Percentiles rank a stretch among this genome's conserved stretches.
Evolutionary conservation across 768 basidiomycete species (phyloP).

Genomic region (Leccinum sublutescens): DNA sequence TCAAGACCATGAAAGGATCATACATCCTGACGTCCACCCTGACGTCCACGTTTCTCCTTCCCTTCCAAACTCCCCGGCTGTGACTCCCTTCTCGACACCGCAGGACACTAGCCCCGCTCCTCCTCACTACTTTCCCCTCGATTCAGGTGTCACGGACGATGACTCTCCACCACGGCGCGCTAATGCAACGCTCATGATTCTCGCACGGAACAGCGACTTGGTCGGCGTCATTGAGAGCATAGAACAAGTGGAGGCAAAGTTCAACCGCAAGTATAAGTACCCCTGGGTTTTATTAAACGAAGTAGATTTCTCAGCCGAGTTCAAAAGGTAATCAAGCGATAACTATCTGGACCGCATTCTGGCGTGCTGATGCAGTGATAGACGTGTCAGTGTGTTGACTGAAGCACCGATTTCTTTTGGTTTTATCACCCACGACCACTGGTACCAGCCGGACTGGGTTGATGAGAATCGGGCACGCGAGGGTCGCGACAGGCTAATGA

Average conservation of each 20-base stretch:
- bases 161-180: slow-evolving; percentile 30
- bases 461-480: slow-evolving; percentile 61
- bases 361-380: slow-evolving; percentile 20
- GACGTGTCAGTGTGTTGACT: slow-evolving; percentile 38
- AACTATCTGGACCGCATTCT: not conserved
- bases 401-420: slow-evolving; percentile 50
- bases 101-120: not conserved
- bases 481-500: slow-evolving; percentile 50
- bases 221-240: slow-evolving; percentile 46
- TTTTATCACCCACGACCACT: slow-evolving; percentile 56
- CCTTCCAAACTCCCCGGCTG: not conserved
- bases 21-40: not conserved
- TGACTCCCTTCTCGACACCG: not conserved
- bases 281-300: slow-evolving; percentile 68
- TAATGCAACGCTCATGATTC: slow-evolving; percentile 59
- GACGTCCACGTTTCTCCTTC: not conserved
- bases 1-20: not conserved
- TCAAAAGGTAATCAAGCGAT: slow-evolving; percentile 39
- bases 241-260: slow-evolving; percentile 54
- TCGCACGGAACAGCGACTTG: slow-evolving; percentile 50
- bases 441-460: slow-evolving; percentile 73
- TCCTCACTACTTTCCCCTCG: slow-evolving; percentile 2
- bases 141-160: not conserved
- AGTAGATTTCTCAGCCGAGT: slow-evolving; percentile 51
- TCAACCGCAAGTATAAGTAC: slow-evolving; percentile 57